Evolutionary conservation across 768 basidiomycete species (phyloP), one percentile per base, ranked within the genome.

Genomic region (Leucosporidium creatinivorum): DNA sequence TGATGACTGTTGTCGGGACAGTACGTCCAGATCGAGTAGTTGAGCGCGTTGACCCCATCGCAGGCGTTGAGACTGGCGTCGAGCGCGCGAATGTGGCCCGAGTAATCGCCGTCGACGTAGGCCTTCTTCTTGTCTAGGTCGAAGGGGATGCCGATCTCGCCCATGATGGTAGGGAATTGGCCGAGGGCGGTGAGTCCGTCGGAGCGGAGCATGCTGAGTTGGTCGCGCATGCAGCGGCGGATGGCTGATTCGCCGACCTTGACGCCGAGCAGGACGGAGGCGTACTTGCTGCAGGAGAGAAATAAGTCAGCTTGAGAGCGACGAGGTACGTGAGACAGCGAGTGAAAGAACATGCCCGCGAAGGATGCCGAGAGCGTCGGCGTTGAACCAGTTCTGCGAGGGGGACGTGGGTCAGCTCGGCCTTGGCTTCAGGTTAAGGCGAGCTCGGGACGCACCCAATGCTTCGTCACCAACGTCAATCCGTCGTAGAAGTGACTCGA

Each of bases 401-500:
- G 50, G n/a, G 25, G 36, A 10, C 18, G 1, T 49, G 10, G 23
- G n/a, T 48, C 25, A 33, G 36, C 13, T 44, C 26, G 23, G 9
- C 1, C 56, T 25, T 56, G 12, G 5, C 3, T 39, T 18, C 51
- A 13, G 48, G 49, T 28, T 21, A 39, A 19, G 47, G 23, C n/a
- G 23, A 19, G 33, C 3, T 7, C 23, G 57, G 13, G 39, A 31
- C 65, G 21, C 39, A 70, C 75, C 91, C 89, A 93, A 74, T 93
- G 90, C 47, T 90, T 83, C 44, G 89, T 89, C n/a, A 98, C 81
- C 51, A 98, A 84, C 0, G 94, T 98, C 50, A 97, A 80, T 1
- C 93, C 93, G 73, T 98, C 93, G 75, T 97, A 98, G 77, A 92
- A 98, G 77, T 98, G 94, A 0, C 86, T 82, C 6, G 88, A 86